These are phyloP conservation scores for Naganishia onofrii DNA, from an alignment of 768 basidiomycete species.

Conservation along the genomic window DNA sequence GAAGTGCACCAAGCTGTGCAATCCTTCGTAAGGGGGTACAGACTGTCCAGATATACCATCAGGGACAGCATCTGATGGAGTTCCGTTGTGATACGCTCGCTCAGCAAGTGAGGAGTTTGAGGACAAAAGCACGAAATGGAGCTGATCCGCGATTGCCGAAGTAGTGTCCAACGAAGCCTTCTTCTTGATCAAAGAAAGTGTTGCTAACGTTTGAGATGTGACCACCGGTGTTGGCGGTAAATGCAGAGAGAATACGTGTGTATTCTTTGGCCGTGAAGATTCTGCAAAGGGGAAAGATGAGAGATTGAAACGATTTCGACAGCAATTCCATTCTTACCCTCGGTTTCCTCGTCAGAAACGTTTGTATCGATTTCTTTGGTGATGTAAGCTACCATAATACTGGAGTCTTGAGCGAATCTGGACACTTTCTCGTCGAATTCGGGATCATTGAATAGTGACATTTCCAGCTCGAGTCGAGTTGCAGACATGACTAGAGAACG, in stretches of 20 bases:
- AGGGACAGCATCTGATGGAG: constrained; percentile 66
- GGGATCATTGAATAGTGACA: constrained; percentile 44
- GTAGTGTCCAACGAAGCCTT: constrained; percentile 74
- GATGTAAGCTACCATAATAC: constrained; percentile 49
- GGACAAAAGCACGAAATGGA: constrained; percentile 86
- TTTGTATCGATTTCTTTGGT: constrained; percentile 38
- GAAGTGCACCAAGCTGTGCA: constrained; percentile 90
- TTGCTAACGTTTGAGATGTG: constrained; percentile 73
- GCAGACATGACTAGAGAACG: constrained; percentile 46
- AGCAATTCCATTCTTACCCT: constrained; percentile 34
- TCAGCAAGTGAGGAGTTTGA: constrained; percentile 20
- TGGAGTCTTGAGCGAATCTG: constrained; percentile 46
- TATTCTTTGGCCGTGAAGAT: neutral
- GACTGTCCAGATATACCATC: constrained; percentile 51
- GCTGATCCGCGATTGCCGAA: constrained; percentile 74
- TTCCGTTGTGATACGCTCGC: neutral
- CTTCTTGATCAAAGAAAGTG: constrained; percentile 93
- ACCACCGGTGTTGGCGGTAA: constrained; percentile 66
- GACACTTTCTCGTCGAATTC: constrained; percentile 45
- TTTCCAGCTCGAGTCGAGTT: constrained; percentile 39
- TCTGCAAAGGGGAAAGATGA: constrained; percentile 21
- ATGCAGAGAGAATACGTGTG: constrained; percentile 44
- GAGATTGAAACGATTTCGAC: neutral
- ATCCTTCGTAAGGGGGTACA: constrained; percentile 75
- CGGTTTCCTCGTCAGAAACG: constrained; percentile 38